Evolutionary conservation across 306 rosid genomes (phyloP), one percentile per base, ranked within the genome.

Genomic region (Datisca glomerata): DNA sequence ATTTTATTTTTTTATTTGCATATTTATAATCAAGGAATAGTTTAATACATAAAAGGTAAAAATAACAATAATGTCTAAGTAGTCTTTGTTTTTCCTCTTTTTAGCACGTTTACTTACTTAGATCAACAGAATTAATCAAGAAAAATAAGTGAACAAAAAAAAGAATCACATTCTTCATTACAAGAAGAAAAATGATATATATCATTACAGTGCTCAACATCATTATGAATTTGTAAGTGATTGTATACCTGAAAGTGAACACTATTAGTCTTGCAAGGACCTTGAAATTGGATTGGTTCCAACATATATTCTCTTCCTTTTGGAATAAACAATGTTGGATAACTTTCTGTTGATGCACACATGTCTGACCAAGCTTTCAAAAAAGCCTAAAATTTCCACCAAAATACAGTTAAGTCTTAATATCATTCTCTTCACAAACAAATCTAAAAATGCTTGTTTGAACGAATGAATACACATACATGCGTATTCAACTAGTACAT

Each of bases 211-310:
- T 25, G 31, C n/a, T 25, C 31, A 25, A 25, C 6, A 25, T 25
- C 4, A 4, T 25, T 4, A 4, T 4, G 8, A 25, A 25, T 25
- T 23, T 12, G 10, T 4, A 8, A 9, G 12, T 11, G 36, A 18
- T 11, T 22, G 24, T 7, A 24, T 53, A 76, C 86, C 63, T 61
- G 1, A 6, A 76, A 9, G 12, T 45, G 44, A 24, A 81, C 3
- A 1, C 39, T 45, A 21, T 38, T 4, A 3, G 71, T 4, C 10
- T 38, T 73, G 67, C 93, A 81, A 45, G 79, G 80, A 21, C 86
- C 86, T 1, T 13, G 1, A 10, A 81, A 76, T 5, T 1, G 3
- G 36, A 68, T 8, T 16, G 80, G 69, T 7, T 62, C 71, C 42
- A 70, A 31, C 69, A 67, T 3, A 47, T 70, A 76, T 6, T 6